Percentiles rank a stretch among this genome's conserved stretches.
These are phyloP conservation scores for Clonostachys chloroleuca DNA, from an alignment of 2,329 filamentous ascomycete species.

Conservation along the genomic window DNA sequence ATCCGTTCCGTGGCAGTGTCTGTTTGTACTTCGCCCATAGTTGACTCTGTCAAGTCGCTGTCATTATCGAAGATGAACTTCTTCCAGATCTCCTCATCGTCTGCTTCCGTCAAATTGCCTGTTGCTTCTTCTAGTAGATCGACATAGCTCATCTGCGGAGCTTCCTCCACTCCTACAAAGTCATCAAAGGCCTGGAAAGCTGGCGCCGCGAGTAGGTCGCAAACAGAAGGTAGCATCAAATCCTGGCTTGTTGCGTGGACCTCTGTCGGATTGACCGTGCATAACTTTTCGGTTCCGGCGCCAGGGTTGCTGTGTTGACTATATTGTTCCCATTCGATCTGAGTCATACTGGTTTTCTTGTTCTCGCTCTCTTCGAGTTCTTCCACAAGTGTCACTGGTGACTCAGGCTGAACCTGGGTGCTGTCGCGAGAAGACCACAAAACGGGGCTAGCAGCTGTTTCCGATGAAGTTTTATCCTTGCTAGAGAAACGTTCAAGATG, in stretches of 20 bases:
- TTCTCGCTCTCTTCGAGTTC: too few species aligned
- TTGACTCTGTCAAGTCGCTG: constrained; percentile 7
- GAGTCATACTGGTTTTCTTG: too few species aligned
- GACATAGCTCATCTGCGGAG: not conserved
- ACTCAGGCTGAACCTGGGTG: too few species aligned
- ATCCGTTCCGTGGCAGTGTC: not conserved
- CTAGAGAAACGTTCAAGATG: too few species aligned
- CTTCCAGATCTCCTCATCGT: constrained; percentile 19
- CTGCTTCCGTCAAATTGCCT: not conserved
- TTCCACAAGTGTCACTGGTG: too few species aligned
- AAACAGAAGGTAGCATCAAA: not conserved
- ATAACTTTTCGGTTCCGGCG: not conserved
- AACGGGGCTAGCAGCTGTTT: too few species aligned
- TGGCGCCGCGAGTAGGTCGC: too few species aligned
- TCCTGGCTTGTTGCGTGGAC: not conserved
- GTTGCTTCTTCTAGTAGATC: not conserved
- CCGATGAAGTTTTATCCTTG: too few species aligned
- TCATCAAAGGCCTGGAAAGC: too few species aligned
- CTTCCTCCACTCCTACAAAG: not conserved
- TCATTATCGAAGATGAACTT: constrained; percentile 17
- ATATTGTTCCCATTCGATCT: too few species aligned
- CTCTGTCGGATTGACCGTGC: not conserved
- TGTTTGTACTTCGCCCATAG: constrained; percentile 5
- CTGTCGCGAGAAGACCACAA: too few species aligned
- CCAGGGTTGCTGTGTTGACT: too few species aligned